These are phyloP conservation scores for Metschnikowia noctiluminum DNA, from an alignment of 805 yeast genomes.

Conservation along the genomic window DNA sequence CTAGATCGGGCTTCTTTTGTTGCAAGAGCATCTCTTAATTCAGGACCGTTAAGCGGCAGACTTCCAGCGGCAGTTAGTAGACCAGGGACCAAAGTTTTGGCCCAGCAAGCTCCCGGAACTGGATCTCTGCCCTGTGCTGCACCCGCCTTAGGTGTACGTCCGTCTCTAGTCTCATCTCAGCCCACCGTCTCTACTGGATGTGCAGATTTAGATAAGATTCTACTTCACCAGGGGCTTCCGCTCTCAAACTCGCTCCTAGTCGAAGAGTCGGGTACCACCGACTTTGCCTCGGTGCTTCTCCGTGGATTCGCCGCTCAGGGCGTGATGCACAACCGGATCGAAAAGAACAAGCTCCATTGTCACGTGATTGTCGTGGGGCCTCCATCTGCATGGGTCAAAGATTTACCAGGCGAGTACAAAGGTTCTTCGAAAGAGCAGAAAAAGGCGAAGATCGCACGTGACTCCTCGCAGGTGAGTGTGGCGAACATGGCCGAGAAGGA, in stretches of 20 bases:
- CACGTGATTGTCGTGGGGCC: constrained; percentile 65
- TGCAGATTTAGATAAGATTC: constrained; percentile 64
- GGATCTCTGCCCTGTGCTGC: too few species aligned
- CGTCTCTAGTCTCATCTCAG: constrained; percentile 73
- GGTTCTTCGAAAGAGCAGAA: constrained; percentile 67
- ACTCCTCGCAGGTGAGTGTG: constrained; percentile 65
- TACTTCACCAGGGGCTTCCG: constrained; percentile 85
- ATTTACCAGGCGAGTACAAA: constrained; percentile 73
- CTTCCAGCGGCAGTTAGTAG: neutral
- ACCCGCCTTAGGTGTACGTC: constrained; percentile 52
- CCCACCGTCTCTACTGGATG: constrained; percentile 81
- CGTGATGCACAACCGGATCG: constrained; percentile 56
- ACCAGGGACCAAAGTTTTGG: neutral
- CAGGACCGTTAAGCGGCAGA: neutral
- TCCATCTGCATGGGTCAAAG: constrained; percentile 57
- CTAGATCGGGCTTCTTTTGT: constrained; percentile 4
- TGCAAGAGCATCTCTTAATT: neutral
- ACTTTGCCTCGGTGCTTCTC: constrained; percentile 68
- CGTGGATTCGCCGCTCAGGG: constrained; percentile 79
- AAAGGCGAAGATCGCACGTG: constrained; percentile 51
- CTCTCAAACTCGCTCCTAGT: constrained; percentile 65
- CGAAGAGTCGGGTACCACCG: constrained; percentile 87
- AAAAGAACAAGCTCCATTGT: constrained; percentile 35
- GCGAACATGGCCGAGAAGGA: constrained; percentile 58
- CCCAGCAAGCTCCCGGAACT: constrained; percentile 26